Base-by-base conservation (phyloP, 495 filamentous ascomycete species). In the Penicillium fimorum region DNA sequence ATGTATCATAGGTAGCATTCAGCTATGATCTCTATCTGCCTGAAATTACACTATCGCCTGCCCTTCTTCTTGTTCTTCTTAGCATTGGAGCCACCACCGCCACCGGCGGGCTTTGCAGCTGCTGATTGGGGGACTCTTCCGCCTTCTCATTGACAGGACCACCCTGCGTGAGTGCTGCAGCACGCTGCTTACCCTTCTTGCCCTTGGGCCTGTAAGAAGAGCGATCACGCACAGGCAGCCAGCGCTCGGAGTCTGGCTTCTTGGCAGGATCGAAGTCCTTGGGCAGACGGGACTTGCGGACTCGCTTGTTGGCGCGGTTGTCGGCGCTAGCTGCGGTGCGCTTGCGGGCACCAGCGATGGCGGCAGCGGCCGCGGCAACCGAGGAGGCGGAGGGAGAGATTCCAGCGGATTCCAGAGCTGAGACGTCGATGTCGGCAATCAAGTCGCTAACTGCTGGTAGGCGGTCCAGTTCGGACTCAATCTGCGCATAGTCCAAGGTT, bases 161-260 rank as follows among this genome's bases (percentile, higher is more conserved):
- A 60, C 94, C 94, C 74, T 98, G 94, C 11, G 90, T 96, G 30
- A 86, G 76, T 42, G 88, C 89, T 25, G 81, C 82, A 15, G 81
- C 85, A 67, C 84, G 86, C 76, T 88, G 89, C 79, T 90, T 92
- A 11, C 90, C 90, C 79, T 96, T 97, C 70, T 85, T 87, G 11
- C 92, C 91, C 74, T 95, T 96, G 13, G 92, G 92, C 47, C 87
- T 76, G 73, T 96, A 99, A 42, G 82, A 87, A 59, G 89, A 95
- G 15, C 94, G 81, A 65, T 99, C 94, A 47, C 86, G 82, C 54
- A 97, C 75, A 22, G 94, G 93, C 55, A 97, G 71, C 94, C 94
- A 99, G 47, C 94, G 76, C 72, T 99, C 95, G 1, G 89, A 87
- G 65, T 97, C 94, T 6, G 88, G 77, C 43, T 82, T 83, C 79